Base-by-base conservation (phyloP, 140 eudicot species). In the Ambrosia hybrid region DNA sequence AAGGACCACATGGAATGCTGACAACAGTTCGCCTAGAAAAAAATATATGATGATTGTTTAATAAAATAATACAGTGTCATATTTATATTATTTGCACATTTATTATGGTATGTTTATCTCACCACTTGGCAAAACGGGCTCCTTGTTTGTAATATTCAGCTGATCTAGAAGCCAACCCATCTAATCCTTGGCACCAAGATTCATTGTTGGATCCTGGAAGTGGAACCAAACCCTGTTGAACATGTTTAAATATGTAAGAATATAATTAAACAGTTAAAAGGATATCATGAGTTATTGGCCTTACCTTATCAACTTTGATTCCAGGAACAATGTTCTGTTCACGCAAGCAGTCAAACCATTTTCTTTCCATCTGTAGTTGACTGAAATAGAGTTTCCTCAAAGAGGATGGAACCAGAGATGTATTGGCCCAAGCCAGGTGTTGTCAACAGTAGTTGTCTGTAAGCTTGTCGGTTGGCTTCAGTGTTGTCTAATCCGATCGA, bases 131-230 rank as follows among this genome's bases (percentile, higher is more conserved):
- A 81, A 92, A 92, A 33, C 98, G 92, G 68, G 96, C 96, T 51
- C 98, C 98, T 85, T 89, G 98, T 33, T 76, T 85, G 65, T 92
- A 89, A 90, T 92, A 92, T 80, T 89, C 98, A 33, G 98, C 98
- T 66, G 98, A 80, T 75, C 98, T 87, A 51, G 98, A 89, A 65
- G 95, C 96, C 86, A 92, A 76, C 67, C 98, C 98, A 55, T 92
- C 98, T 66, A 92, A 79, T 8, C 98, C 96, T 83, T 89, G 98
- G 73, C 98, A 92, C 98, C 98, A 92, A 15, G 98, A 92, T 76
- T 92, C 98, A 53, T 92, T 84, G 86, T 92, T 92, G 74, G 98
- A 92, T 59, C 98, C 98, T 64, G 98, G 95, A 57, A 92, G 85
- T 10, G 98, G 98, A 64, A 85, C 92, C 86, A 92, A 92, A 80